These are phyloP conservation scores for Fistulina hepatica DNA, from an alignment of 1,284 basidiomycete genomes.

Conservation along the genomic window DNA sequence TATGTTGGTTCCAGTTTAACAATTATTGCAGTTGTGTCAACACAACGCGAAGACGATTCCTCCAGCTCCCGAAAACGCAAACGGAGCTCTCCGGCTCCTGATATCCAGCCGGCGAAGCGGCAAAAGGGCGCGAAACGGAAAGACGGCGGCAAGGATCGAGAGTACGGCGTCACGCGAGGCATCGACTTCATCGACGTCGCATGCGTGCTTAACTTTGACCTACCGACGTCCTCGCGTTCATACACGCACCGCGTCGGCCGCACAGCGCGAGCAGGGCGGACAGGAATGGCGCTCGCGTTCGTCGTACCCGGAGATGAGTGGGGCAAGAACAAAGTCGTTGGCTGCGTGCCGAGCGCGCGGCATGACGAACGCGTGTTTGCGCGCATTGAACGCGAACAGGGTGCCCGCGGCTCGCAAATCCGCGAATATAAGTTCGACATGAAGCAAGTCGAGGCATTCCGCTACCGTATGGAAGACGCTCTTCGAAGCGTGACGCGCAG, in stretches of 20 bases:
- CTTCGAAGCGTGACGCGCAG: conserved; percentile 80
- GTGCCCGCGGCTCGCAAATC: conserved; percentile 62
- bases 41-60: conserved; percentile 35
- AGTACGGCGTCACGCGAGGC: conserved; percentile 93
- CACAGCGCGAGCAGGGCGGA: conserved; percentile 90
- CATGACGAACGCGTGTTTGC: conserved; percentile 72
- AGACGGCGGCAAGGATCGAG: conserved; percentile 42
- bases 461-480: conserved; percentile 97
- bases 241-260: conserved; percentile 97
- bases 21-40: conserved; percentile 35
- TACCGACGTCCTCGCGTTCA: conserved; percentile 79
- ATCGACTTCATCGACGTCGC: conserved; percentile 97
- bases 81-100: conserved; percentile 15
- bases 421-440: conserved; percentile 92
- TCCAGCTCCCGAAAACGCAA: conserved; percentile 28
- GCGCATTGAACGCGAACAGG: conserved; percentile 68
- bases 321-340: conserved; percentile 70
- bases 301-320: conserved; percentile 39
- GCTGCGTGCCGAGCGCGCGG: conserved; percentile 54
- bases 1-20: not conserved
- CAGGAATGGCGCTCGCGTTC: conserved; percentile 88
- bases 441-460: conserved; percentile 94
- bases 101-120: conserved; percentile 19
- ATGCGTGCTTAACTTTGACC: conserved; percentile 97
- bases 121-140: conserved; percentile 28